Base-by-base conservation (phyloP, 2,329 filamentous ascomycete species). In the Botrytis fragariae region DNA sequence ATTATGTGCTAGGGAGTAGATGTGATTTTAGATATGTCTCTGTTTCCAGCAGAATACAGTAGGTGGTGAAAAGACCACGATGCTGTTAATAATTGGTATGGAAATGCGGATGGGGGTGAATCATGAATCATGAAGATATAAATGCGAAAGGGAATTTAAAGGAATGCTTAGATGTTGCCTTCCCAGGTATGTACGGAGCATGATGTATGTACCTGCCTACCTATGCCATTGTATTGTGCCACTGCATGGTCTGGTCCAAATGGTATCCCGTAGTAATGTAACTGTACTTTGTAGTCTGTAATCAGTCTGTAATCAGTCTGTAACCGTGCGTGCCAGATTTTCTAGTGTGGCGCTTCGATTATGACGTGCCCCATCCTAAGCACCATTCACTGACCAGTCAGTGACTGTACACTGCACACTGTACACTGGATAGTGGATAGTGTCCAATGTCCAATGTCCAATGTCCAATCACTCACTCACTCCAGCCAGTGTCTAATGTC, bases 21-120 rank as follows among this genome's bases (percentile, higher is more conserved):
- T n/a, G 9, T 57, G 42, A 48, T 48, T 48, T 25, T 51, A 14
- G 48, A n/a, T 25, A n/a, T 51, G 48, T 51, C 48, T 51, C 48
- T 51, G 48, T 51, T 51, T 51, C 48, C 25, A 51, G 48, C 25
- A 51, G 48, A 51, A 51, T n/a, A n/a, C 4, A 16, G 48, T n/a
- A 14, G 10, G 8, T n/a, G 14, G 48, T 18, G 63, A 67, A 67
- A 48, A 67, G 63, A 51, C n/a, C 63, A 68, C 42, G 64, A 68
- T 68, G 18, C 44, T 68, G 20, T 25, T n/a, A 18, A 37, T 68
- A 9, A 48, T 29, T 67, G 63, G 63, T 16, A 51, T 32, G 48
- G 25, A 22, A 3, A 7, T 25, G 16, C 1, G 48, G 10, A 16
- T 1, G 14, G 57, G 14, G 25, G 35, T 35, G 39, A 48, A 14